A percentile compares a stretch with the other conserved stretches of the same genome.
phyloP scores from a whole-genome alignment of 352 stramenopile species.

The Thraustochytrium striatum region DNA sequence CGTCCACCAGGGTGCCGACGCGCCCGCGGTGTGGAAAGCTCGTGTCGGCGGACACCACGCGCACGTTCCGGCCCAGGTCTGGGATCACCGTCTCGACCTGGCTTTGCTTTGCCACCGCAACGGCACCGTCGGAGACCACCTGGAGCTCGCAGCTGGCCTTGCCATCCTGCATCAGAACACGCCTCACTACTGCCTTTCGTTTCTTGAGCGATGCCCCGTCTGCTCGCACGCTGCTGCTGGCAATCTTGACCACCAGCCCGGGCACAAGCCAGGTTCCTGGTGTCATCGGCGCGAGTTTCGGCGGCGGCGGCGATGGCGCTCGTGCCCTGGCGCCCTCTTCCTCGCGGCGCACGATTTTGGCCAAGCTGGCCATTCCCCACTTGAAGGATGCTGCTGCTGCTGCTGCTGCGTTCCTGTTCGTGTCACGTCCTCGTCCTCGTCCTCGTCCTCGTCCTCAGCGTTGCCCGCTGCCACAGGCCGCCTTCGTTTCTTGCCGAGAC shows the following conservation, averaged over 20 bases:
- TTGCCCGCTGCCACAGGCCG: background rate
- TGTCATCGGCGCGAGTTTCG: background rate
- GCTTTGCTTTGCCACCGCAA: conserved; percentile 6
- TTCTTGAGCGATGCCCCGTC: background rate
- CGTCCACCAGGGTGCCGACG: background rate
- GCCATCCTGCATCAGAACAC: background rate
- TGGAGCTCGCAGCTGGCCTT: background rate
- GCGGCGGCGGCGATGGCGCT: background rate
- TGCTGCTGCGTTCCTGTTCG: background rate
- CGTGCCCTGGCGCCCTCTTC: background rate
- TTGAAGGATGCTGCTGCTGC: background rate
- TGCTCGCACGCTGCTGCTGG: conserved; percentile 17
- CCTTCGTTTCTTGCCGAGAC: background rate
- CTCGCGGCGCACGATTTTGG: no score
- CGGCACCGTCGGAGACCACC: background rate
- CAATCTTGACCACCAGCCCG: conserved; percentile 35
- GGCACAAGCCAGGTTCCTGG: background rate
- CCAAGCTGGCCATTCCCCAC: no score
- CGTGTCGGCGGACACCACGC: background rate
- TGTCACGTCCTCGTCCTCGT: background rate
- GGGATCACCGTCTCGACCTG: conserved; percentile 34
- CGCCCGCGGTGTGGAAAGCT: background rate
- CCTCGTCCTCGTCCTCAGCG: background rate
- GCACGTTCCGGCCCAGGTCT: background rate
- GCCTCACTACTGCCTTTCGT: background rate